Evolutionary conservation across 257 asterid species (phyloP).

Genomic region (Scutellaria minor): DNA sequence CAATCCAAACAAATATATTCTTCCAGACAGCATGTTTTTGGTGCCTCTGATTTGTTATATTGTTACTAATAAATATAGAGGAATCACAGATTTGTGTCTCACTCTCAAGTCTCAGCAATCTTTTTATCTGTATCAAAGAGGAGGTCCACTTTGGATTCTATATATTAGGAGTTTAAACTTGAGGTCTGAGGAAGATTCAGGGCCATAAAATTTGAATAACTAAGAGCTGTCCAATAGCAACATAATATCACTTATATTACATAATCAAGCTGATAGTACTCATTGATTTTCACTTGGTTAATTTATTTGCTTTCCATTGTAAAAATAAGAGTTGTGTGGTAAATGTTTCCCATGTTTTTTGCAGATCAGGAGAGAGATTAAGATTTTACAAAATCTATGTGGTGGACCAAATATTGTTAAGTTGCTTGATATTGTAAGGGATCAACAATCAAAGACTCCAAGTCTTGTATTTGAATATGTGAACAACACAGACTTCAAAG

Average conservation of each 20-base stretch:
- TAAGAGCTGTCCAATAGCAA: background rate
- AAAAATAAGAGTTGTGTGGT: background rate
- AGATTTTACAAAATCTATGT: conserved; percentile 72
- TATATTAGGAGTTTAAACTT: background rate
- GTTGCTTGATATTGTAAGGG: conserved; percentile 79
- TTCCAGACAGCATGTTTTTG: background rate
- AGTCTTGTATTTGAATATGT: conserved; percentile 79
- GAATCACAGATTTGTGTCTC: no score
- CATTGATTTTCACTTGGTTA: background rate
- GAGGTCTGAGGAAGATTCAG: background rate
- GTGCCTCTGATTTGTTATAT: background rate
- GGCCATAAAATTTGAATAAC: background rate
- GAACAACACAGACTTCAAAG: conserved; percentile 76
- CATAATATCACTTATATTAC: background rate
- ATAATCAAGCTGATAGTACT: background rate
- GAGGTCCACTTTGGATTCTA: no score
- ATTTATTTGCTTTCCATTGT: background rate
- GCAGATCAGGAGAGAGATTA: conserved; percentile 89
- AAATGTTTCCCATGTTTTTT: conserved; percentile 23
- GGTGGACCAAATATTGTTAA: conserved; percentile 87
- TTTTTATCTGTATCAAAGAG: background rate
- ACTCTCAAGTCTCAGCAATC: no score
- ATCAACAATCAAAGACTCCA: conserved; percentile 82
- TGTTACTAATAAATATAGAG: background rate
- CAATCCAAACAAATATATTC: no score